Base-by-base conservation (phyloP, 352 stramenopile genomes). In the Phytopythium boreale region DNA sequence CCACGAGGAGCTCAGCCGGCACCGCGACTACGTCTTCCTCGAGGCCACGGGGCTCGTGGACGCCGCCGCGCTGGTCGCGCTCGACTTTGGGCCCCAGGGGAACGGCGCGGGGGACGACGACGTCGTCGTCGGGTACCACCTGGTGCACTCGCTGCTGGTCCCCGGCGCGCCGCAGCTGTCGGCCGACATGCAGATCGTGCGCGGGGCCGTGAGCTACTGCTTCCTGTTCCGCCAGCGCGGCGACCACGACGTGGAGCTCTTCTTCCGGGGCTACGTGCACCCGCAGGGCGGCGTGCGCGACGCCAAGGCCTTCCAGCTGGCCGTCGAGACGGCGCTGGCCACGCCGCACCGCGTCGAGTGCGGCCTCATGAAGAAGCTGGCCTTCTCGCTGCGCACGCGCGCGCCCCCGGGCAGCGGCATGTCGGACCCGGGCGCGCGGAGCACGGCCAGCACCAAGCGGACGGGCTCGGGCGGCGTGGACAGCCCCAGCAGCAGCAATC, bases 311-410 rank as follows among this genome's bases (percentile, higher is more conserved):
- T 69, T 87, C 46, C 71, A 68, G 17, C 43, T 91, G 36, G 82
- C 71, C 2, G 72, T 80, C 1, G 77, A 89, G 31, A 70, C 78
- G 27, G 68, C 84, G 55, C 52, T 84, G 29, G 68, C 67, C 11
- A 80, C 72, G 5, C 70, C 77, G 14, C 76, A 67, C 46, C 66
- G 64, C 43, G 41, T 81, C 66, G 62, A 91, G 72, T 83, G 75
- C 56, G 78, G 80, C 10, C 76, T 83, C 69, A 86, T 91, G 73
- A 89, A 89, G 69, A 91, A 91, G 61, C 65, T 91, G 49, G 72
- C 79, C 62, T 88, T 84, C 55, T 82, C 75, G 47, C 47, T 88
- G 34, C 79, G 75, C 10, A 80, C 71, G 69, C 76, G 67, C n/a
- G 47, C 72, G 7, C 56, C 56, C 0, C 55, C 55, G 12, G 55